phyloP scores from a whole-genome alignment of 2,329 filamentous ascomycete genomes.

The Arthrobotrys sphaeroides region DNA sequence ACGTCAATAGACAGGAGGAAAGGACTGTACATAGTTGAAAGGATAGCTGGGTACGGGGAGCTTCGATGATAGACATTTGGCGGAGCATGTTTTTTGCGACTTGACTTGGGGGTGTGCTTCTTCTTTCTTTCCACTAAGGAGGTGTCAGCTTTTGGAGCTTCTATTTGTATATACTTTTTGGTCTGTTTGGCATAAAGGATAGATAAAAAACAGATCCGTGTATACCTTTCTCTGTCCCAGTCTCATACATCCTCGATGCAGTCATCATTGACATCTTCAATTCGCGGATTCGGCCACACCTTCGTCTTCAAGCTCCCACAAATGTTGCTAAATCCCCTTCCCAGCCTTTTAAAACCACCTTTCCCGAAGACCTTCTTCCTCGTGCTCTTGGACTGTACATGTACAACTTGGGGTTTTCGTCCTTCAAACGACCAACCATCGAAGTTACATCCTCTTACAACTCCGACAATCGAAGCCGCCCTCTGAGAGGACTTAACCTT shows the following conservation, averaged over 20 bases:
- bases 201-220: conserved; percentile 11
- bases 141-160: not conserved
- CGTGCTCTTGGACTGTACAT: not conserved
- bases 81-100: not conserved
- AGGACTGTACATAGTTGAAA: conserved; percentile 29
- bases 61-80: conserved; percentile 15
- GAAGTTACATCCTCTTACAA: too few relatives aligned
- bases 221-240: too few relatives aligned
- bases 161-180: conserved; percentile 42
- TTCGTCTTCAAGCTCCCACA: not conserved
- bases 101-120: conserved; percentile 1
- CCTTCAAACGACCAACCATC: too few relatives aligned
- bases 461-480: too few relatives aligned
- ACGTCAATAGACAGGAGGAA: not conserved
- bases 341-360: not conserved
- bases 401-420: too few relatives aligned
- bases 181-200: not conserved
- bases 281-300: too few relatives aligned
- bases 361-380: not conserved
- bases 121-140: not conserved
- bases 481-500: too few relatives aligned
- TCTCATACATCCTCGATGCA: too few relatives aligned
- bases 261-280: too few relatives aligned
- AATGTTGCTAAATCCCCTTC: not conserved
- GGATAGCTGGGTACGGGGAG: not conserved